Evolutionary conservation across 345 rosid genomes (phyloP).

Genomic region (Eucalyptus curtisii): DNA sequence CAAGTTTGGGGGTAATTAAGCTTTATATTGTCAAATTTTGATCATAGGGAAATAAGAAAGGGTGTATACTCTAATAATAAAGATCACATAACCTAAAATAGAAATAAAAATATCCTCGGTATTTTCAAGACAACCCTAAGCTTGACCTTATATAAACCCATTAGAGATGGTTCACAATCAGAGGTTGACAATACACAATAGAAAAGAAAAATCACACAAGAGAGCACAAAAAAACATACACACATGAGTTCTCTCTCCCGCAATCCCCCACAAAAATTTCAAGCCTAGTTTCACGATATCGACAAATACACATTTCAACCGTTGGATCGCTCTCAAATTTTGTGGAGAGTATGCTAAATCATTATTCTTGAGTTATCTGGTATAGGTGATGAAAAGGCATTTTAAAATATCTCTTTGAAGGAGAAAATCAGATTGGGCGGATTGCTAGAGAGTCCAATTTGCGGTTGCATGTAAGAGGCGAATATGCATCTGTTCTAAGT

Average conservation of each 20-base stretch:
- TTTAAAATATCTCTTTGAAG: not conserved
- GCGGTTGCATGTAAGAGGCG: not conserved
- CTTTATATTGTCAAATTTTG: not conserved
- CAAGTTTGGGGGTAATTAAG: not conserved
- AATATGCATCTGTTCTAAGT: not conserved
- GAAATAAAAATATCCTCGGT: not conserved
- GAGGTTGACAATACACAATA: not conserved
- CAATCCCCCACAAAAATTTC: not conserved
- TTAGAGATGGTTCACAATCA: not conserved
- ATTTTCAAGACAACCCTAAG: not conserved
- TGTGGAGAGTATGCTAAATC: not conserved
- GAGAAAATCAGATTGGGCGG: not conserved
- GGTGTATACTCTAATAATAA: not conserved
- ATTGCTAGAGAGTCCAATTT: not conserved
- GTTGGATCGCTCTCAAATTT: not conserved
- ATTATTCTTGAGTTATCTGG: not conserved
- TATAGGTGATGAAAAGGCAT: not conserved
- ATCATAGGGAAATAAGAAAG: not conserved
- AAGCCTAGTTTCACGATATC: not conserved
- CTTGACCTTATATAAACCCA: not conserved
- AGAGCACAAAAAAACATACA: not conserved
- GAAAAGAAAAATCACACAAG: not conserved
- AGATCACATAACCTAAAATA: not conserved
- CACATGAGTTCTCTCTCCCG: not conserved
- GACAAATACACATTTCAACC: not conserved